These are phyloP conservation scores for Corymbia calophylla DNA, from an alignment of 441 rosid species.

Conservation along the genomic window DNA sequence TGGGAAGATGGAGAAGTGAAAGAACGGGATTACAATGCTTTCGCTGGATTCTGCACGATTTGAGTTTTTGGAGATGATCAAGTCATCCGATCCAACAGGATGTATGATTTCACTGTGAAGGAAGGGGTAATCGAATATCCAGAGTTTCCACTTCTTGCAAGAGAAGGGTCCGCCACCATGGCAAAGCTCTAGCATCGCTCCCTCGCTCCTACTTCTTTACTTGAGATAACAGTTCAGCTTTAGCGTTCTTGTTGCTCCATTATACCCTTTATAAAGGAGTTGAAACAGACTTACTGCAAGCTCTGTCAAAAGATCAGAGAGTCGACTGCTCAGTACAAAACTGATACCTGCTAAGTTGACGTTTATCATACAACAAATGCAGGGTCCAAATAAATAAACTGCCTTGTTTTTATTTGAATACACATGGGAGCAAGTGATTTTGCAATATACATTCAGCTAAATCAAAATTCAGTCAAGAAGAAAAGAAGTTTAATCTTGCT, in stretches of 20 bases:
- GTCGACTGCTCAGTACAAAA: background rate
- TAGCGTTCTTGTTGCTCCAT: background rate
- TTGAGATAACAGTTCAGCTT: background rate
- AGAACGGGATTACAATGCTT: background rate
- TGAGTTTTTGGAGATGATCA: background rate
- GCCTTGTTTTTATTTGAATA: background rate
- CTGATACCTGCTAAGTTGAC: background rate
- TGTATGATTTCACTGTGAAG: background rate
- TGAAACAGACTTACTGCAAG: background rate
- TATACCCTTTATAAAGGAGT: background rate
- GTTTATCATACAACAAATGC: background rate
- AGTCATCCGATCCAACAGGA: background rate
- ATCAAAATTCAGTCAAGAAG: background rate
- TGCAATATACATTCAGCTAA: background rate
- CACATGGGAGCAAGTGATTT: background rate
- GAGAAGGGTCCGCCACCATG: background rate
- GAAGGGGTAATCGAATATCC: background rate
- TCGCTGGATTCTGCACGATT: background rate
- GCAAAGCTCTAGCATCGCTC: background rate
- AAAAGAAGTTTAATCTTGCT: background rate
- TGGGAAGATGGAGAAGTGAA: background rate
- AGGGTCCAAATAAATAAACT: background rate
- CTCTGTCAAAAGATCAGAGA: background rate
- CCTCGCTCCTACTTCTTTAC: background rate
- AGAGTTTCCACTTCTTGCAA: background rate